Conservation (phyloP, 108 stramenopile species). For the Skeletonema menzelii region DNA sequence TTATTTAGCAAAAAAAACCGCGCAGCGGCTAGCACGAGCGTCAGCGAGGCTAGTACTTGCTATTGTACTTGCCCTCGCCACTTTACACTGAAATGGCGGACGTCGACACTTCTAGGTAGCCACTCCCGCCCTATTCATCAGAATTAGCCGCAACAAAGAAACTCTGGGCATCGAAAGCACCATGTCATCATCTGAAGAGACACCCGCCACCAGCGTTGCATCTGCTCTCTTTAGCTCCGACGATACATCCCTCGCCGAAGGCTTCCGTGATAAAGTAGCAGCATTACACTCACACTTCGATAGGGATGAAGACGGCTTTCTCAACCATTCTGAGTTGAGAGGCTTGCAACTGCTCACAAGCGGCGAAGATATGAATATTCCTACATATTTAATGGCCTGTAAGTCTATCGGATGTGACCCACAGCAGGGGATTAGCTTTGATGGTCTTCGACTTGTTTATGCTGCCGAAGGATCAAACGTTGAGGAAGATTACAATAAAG, state of each 20-base stretch:
- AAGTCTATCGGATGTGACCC: slow-evolving; percentile 4
- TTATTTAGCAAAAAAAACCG: too few species aligned
- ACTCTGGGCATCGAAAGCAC: too few species aligned
- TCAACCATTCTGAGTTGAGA: slow-evolving; percentile 9
- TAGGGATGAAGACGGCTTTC: slow-evolving; percentile 4
- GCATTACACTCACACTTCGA: slow-evolving; percentile 4
- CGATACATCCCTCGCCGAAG: slow-evolving; percentile 29
- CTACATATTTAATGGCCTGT: slow-evolving; percentile 3
- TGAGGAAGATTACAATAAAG: slow-evolving; percentile 38
- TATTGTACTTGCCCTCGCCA: too few species aligned
- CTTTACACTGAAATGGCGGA: too few species aligned
- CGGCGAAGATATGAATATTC: background rate
- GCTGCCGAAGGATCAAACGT: slow-evolving; percentile 15
- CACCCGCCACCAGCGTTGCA: background rate
- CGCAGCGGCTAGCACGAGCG: too few species aligned
- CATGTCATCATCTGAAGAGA: background rate
- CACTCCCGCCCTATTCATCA: background rate
- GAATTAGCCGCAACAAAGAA: too few species aligned
- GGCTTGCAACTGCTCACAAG: slow-evolving; percentile 5
- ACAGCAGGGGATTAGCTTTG: slow-evolving; percentile 5
- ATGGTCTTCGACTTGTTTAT: slow-evolving; percentile 1
- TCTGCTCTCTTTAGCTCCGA: slow-evolving; percentile 7
- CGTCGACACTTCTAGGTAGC: too few species aligned
- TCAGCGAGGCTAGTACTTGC: too few species aligned
- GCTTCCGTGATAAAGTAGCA: slow-evolving; percentile 40